A percentile compares a stretch with the other conserved stretches of the same genome.
phyloP scores from a whole-genome alignment of 148 eudicot genomes.

The Cornus suecica region DNA sequence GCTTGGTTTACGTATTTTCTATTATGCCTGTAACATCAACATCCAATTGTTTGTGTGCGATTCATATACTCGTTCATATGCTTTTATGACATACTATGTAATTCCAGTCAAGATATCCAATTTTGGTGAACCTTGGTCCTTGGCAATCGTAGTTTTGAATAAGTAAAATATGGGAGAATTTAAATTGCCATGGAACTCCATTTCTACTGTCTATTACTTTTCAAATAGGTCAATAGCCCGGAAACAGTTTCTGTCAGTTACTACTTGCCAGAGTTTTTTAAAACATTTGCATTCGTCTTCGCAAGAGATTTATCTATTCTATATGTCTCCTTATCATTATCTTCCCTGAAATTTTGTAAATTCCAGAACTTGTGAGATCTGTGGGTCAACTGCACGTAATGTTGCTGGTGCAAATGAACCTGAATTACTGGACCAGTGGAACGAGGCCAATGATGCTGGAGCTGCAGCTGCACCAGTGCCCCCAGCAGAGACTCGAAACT shows the following conservation, averaged over 20 bases:
- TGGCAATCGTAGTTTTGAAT: too few species aligned
- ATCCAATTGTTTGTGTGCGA: background rate
- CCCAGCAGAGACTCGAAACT: conserved; percentile 48
- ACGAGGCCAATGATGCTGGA: conserved; percentile 47
- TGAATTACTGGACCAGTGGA: conserved; percentile 54
- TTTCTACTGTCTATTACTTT: background rate
- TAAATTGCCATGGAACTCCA: background rate
- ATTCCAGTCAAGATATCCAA: too few species aligned
- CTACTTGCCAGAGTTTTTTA: background rate
- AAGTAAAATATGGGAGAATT: too few species aligned
- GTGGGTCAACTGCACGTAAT: conserved; percentile 74
- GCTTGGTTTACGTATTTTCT: background rate
- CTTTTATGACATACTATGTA: too few species aligned
- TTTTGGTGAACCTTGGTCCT: background rate
- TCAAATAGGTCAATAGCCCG: background rate
- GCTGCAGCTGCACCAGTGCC: conserved; percentile 26
- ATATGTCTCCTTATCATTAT: background rate
- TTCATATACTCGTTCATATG: background rate
- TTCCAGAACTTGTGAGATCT: conserved; percentile 79
- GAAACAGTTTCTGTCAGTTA: background rate
- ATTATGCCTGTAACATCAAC: background rate
- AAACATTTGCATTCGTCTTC: background rate
- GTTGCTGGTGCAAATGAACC: conserved; percentile 63
- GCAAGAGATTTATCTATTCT: background rate
- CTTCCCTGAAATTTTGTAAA: background rate